phyloP scores from a whole-genome alignment of 257 asterid species.

The Ehretia macrophylla region DNA sequence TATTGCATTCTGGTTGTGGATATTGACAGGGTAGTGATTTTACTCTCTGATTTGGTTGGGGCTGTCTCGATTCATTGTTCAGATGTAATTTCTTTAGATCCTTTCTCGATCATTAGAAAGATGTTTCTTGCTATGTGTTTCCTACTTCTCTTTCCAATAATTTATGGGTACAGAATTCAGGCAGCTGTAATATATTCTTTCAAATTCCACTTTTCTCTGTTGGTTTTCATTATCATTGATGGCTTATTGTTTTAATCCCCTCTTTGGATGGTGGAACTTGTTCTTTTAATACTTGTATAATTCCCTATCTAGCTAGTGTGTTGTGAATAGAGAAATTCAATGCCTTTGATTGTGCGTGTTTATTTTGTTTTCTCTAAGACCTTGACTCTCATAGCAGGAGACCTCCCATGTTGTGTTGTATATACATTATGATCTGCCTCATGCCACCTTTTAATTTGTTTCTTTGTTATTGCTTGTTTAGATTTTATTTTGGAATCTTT shows the following conservation, averaged over 20 bases:
- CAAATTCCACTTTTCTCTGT: not conserved
- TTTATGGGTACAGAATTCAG: slow-evolving; percentile 32
- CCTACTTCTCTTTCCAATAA: slow-evolving; percentile 26
- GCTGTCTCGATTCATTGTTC: slow-evolving; percentile 13
- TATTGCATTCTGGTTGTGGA: slow-evolving; percentile 30
- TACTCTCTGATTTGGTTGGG: slow-evolving; percentile 34
- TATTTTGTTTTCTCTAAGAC: too few relatives aligned
- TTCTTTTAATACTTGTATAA: too few relatives aligned
- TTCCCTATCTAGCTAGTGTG: too few relatives aligned
- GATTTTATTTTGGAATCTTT: too few relatives aligned
- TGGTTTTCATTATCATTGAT: not conserved
- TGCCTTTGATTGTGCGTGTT: too few relatives aligned
- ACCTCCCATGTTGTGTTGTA: too few relatives aligned
- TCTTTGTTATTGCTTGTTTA: too few relatives aligned
- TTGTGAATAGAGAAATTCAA: too few relatives aligned
- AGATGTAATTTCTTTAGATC: slow-evolving; percentile 8
- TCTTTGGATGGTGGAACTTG: not conserved
- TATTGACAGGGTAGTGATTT: slow-evolving; percentile 46
- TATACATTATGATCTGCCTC: too few relatives aligned
- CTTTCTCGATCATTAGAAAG: slow-evolving; percentile 30
- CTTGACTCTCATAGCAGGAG: too few relatives aligned
- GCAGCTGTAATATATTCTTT: slow-evolving; percentile 44
- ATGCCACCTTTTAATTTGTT: too few relatives aligned
- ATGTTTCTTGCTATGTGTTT: slow-evolving; percentile 32
- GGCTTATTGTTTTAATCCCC: not conserved